Conservation (phyloP, 306 rosid species). For the Cicer cuneatum region DNA sequence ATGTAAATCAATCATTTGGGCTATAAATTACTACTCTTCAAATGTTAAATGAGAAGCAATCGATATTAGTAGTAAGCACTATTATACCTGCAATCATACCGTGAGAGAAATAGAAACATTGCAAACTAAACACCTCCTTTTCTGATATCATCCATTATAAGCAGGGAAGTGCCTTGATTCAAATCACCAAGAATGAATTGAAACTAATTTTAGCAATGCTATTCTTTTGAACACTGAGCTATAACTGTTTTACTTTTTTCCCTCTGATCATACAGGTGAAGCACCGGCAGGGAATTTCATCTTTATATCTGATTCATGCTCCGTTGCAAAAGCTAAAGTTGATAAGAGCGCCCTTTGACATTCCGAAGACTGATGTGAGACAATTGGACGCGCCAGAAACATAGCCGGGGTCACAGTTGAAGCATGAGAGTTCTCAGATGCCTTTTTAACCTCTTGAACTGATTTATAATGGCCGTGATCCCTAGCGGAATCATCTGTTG, state of each 20-base stretch:
- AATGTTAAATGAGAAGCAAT: slow-evolving; percentile 37
- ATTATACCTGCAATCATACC: slow-evolving; percentile 40
- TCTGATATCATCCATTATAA: slow-evolving; percentile 15
- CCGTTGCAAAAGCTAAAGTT: slow-evolving; percentile 76
- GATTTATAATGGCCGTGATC: slow-evolving; percentile 39
- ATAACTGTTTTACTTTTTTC: slow-evolving; percentile 33
- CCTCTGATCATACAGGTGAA: slow-evolving; percentile 16
- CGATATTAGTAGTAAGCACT: slow-evolving; percentile 12
- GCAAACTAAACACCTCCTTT: background rate
- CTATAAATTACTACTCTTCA: background rate
- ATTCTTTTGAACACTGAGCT: slow-evolving; percentile 42
- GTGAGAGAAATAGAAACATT: slow-evolving; percentile 20
- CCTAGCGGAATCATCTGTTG: slow-evolving; percentile 35
- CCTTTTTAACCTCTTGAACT: slow-evolving; percentile 42
- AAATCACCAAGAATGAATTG: slow-evolving; percentile 9
- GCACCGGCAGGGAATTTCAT: slow-evolving; percentile 41
- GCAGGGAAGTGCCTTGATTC: slow-evolving; percentile 9
- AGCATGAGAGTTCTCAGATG: slow-evolving; percentile 44
- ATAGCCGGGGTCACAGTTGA: slow-evolving; percentile 45
- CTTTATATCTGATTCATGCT: slow-evolving; percentile 60
- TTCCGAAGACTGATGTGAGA: slow-evolving; percentile 54
- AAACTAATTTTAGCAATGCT: slow-evolving; percentile 24
- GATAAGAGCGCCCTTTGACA: slow-evolving; percentile 64
- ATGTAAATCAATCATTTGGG: slow-evolving; percentile 13
- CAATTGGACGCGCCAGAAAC: slow-evolving; percentile 46